Conservation (phyloP, 139 green algal genomes). For the Chlorella sp. region DNA sequence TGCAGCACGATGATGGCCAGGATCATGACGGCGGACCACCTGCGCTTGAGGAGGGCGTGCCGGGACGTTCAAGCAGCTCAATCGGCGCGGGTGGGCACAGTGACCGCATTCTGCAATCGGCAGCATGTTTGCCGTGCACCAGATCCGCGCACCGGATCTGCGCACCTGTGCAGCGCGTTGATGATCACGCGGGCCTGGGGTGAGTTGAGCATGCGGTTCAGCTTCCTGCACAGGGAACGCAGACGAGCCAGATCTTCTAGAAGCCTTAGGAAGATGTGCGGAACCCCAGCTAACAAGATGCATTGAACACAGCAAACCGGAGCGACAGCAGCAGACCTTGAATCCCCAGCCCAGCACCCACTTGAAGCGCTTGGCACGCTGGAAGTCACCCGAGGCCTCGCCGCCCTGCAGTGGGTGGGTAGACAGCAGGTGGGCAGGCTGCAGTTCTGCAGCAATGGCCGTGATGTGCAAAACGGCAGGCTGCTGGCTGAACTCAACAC, state of each 20-base stretch:
- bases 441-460: no score
- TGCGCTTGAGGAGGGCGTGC: background rate
- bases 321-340: no score
- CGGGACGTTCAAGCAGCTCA: no score
- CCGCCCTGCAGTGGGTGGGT: background rate
- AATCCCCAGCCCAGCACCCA: background rate
- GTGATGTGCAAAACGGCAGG: background rate
- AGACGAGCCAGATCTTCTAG: background rate
- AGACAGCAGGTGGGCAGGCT: no score
- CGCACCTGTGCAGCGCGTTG: constrained; percentile 17
- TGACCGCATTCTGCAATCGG: no score
- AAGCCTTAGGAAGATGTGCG: no score
- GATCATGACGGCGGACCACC: background rate
- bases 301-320: no score
- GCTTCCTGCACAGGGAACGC: constrained; percentile 1
- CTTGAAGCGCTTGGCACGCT: constrained; percentile 5
- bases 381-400: background rate
- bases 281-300: no score
- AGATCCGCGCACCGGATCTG: no score
- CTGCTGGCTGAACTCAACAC: no score
- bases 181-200: background rate
- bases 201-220: constrained; percentile 25
- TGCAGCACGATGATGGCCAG: background rate
- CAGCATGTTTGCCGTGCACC: no score
- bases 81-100: no score